These are phyloP conservation scores for Camelina laxa DNA, from an alignment of 345 rosid species.

Conservation along the genomic window DNA sequence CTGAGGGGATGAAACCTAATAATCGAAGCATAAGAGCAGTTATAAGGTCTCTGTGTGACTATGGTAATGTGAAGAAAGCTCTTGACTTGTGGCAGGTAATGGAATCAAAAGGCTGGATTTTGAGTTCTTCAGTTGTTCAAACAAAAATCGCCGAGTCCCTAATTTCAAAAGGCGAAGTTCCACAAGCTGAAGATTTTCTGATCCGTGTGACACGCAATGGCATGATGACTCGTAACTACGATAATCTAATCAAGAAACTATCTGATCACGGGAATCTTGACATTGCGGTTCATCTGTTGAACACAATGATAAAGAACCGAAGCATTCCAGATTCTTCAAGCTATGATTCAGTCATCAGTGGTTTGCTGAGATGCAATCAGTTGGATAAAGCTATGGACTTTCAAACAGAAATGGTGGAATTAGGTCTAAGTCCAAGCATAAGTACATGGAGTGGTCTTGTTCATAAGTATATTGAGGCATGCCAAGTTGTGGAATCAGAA, in stretches of 20 bases:
- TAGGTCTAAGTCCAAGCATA: conserved; percentile 60
- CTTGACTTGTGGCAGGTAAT: conserved; percentile 59
- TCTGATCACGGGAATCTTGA: conserved; percentile 48
- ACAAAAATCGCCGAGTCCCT: conserved; percentile 55
- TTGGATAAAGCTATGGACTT: conserved; percentile 61
- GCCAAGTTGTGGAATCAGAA: conserved; percentile 60
- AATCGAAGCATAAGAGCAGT: conserved; percentile 61
- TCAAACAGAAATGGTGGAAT: conserved; percentile 65
- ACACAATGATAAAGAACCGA: conserved; percentile 65
- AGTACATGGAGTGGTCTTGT: conserved; percentile 56
- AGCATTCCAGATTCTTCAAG: conserved; percentile 54
- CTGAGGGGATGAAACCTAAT: conserved; percentile 58
- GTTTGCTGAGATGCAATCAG: conserved; percentile 49
- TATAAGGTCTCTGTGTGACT: conserved; percentile 48
- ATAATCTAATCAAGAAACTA: conserved; percentile 61
- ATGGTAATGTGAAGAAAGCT: conserved; percentile 53
- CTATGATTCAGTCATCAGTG: conserved; percentile 60
- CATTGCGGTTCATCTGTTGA: conserved; percentile 65
- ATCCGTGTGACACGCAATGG: conserved; percentile 49
- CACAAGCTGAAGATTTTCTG: conserved; percentile 62
- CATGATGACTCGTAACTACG: conserved; percentile 46
- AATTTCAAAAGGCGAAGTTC: conserved; percentile 49
- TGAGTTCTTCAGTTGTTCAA: conserved; percentile 54
- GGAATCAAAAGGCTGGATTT: conserved; percentile 57
- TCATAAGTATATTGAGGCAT: conserved; percentile 47